Evolutionary conservation across 2,329 filamentous ascomycete species (phyloP).

Genomic region (Bipolaris bicolor): DNA sequence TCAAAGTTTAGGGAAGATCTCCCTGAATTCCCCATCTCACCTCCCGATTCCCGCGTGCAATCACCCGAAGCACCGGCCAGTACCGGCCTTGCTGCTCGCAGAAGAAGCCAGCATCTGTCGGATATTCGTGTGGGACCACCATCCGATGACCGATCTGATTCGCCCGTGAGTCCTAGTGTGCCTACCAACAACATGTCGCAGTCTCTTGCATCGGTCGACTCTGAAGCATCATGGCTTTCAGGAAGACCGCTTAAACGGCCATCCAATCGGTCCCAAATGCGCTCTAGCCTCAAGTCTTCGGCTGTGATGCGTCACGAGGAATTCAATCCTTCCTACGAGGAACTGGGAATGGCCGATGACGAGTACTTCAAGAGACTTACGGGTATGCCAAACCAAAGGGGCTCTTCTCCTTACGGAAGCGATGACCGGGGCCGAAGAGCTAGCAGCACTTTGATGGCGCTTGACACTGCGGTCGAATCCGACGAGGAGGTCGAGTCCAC

Average conservation of each 20-base stretch:
- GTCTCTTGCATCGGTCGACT: constrained; percentile 92
- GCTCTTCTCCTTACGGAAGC: constrained; percentile 37
- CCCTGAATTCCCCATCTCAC: constrained; percentile 84
- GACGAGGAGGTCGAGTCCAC: constrained; percentile 43
- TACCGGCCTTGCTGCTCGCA: constrained; percentile 50
- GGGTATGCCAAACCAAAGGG: constrained; percentile 54
- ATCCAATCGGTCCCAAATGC: constrained; percentile 53
- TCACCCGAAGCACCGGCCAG: constrained; percentile 70
- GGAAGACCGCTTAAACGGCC: constrained; percentile 65
- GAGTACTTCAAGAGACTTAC: constrained; percentile 71
- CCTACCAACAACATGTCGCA: constrained; percentile 65
- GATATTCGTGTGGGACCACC: constrained; percentile 37
- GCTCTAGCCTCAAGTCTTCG: constrained; percentile 55
- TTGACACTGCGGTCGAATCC: constrained; percentile 48
- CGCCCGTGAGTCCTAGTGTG: constrained; percentile 47
- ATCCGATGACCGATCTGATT: constrained; percentile 49
- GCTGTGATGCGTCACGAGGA: constrained; percentile 57
- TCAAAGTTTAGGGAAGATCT: constrained; percentile 93
- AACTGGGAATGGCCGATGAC: constrained; percentile 70
- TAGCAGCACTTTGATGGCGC: constrained; percentile 55
- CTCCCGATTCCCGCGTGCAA: constrained; percentile 79
- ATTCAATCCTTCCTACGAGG: constrained; percentile 68
- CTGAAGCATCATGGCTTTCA: constrained; percentile 94
- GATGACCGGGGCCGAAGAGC: constrained; percentile 41
- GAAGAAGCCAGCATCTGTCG: constrained; percentile 48